Evolutionary conservation across 148 eudicot genomes (phyloP), one percentile per base, ranked within the genome.

Genomic region (Diospyros lotus): DNA sequence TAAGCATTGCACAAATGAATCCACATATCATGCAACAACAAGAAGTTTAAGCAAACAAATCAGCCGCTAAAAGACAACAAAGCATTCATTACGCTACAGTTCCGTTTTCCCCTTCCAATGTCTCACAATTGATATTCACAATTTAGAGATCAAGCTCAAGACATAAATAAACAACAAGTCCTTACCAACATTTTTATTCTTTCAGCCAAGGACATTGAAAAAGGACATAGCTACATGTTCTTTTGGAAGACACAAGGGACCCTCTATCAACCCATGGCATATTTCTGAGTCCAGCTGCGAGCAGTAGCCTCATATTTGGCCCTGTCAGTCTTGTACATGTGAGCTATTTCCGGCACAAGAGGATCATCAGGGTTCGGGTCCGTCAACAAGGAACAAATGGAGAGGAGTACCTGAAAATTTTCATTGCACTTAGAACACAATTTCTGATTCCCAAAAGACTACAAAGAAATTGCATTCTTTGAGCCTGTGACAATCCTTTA

Each of bases 301-400:
- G 86, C 86, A 70, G 86, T 83, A n/a, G 81, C 4, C 83, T 83
- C 86, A 46, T 83, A 83, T 50, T 80, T 83, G 73, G 76, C 65
- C 74, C 79, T 61, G 65, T 83, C 86, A 3, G 83, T 77, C 83
- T 83, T 83, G 81, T 83, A 83, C 86, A 83, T 80, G 48, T 83
- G 86, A 39, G 86, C 86, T 50, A 83, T 83, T 71, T 83, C 86
- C 3, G 86, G 86, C 70, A 83, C 86, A 38, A 83, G 76, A 9
- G 86, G 86, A 75, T 83, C 86, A 74, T 83, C 86, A 0, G 86
- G 86, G 71, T 83, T 83, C 11, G 86, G 86, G 58, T 83, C 86
- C 66, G 86, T 83, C 81, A 83, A 73, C 62, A 83, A 62, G 10
- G 86, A 83, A 50, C 86, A 83, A 53, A 83, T 83, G 11, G 86